phyloP scores from a whole-genome alignment of 1,139 yeast species.

The Chernovozyma sophiae-reginae region DNA sequence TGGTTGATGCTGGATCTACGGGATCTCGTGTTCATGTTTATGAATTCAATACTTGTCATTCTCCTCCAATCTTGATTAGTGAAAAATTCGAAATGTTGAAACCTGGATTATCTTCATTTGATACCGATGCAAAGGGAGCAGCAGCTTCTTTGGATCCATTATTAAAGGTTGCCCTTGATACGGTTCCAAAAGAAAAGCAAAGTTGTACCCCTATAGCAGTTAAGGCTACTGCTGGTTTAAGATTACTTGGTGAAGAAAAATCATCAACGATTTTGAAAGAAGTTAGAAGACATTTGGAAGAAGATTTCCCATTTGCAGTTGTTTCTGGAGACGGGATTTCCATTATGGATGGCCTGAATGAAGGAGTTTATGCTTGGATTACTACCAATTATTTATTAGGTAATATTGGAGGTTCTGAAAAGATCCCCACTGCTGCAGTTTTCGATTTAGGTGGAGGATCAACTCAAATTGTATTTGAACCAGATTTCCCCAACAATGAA shows the following conservation, averaged over 20 bases:
- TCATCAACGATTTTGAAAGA: conserved; percentile 66
- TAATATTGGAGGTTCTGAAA: conserved; percentile 74
- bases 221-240: conserved; percentile 96
- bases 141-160: conserved; percentile 84
- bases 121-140: conserved; percentile 76
- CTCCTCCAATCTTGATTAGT: conserved; percentile 72
- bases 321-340: conserved; percentile 81
- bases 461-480: conserved; percentile 97
- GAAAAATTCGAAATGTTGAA: conserved; percentile 86
- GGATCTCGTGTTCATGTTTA: conserved; percentile 96
- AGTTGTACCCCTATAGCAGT: conserved; percentile 90
- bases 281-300: conserved; percentile 70
- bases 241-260: conserved; percentile 76
- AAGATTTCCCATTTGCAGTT: conserved; percentile 85
- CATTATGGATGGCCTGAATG: conserved; percentile 94
- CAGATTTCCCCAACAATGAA: conserved; percentile 56
- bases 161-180: conserved; percentile 64
- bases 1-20: conserved; percentile 97
- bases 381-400: conserved; percentile 91
- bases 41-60: conserved; percentile 77
- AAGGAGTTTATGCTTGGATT: conserved; percentile 99
- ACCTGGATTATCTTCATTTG: conserved; percentile 89
- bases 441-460: conserved; percentile 99
- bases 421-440: conserved; percentile 86
- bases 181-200: conserved; percentile 70